These are phyloP conservation scores for Casuarina cunninghamiana DNA, from an alignment of 306 rosid species.

Conservation along the genomic window DNA sequence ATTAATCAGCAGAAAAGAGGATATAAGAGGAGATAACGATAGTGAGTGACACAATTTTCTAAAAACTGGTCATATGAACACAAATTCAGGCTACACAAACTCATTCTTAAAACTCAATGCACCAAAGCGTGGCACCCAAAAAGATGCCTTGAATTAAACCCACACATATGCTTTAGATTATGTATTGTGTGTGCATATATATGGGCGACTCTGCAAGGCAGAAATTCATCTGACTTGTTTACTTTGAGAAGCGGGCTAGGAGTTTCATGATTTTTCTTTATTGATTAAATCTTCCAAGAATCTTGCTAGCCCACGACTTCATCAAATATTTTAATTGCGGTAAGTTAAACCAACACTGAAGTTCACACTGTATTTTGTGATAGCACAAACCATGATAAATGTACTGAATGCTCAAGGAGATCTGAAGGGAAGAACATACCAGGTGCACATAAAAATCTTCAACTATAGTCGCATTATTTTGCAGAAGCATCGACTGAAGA, in stretches of 20 bases:
- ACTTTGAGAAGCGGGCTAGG: background rate
- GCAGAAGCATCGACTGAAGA: slow-evolving; percentile 88
- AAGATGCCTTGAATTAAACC: background rate
- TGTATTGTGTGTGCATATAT: background rate
- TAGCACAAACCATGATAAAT: slow-evolving; percentile 15
- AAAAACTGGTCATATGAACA: background rate
- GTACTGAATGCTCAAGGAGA: slow-evolving; percentile 18
- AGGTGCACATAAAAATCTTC: slow-evolving; percentile 88
- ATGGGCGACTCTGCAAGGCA: background rate
- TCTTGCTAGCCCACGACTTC: slow-evolving; percentile 5
- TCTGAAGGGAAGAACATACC: slow-evolving; percentile 49
- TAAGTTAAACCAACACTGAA: slow-evolving; percentile 10
- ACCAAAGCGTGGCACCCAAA: background rate
- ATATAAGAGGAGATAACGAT: too few relatives aligned
- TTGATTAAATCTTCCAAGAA: background rate
- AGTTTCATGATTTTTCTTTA: background rate
- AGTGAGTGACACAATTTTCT: background rate
- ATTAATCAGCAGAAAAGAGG: background rate
- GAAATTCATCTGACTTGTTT: background rate
- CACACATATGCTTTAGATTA: too few relatives aligned
- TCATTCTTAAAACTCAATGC: background rate
- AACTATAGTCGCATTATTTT: slow-evolving; percentile 71
- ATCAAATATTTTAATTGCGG: background rate
- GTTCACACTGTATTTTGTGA: slow-evolving; percentile 25
- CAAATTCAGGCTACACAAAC: background rate